These are phyloP conservation scores for Aspergillus haitiensis DNA, from an alignment of 495 filamentous ascomycete species.

Conservation along the genomic window DNA sequence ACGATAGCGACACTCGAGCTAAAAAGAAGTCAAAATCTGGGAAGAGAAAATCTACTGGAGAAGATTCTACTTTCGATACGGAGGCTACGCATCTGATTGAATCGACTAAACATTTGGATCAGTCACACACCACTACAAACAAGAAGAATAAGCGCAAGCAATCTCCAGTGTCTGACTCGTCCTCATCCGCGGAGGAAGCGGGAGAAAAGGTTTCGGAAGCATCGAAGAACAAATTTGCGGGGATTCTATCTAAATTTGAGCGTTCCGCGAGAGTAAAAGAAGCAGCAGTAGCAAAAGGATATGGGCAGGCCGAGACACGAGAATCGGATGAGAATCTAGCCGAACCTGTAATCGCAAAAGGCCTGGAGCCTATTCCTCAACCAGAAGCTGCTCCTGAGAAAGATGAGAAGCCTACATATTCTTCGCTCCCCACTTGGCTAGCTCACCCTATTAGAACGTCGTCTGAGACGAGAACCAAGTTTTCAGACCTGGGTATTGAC, in stretches of 20 bases:
- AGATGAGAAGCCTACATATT: slow-evolving; percentile 47
- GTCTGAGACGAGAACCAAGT: slow-evolving; percentile 56
- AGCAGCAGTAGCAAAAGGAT: slow-evolving; percentile 30
- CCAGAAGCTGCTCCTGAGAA: slow-evolving; percentile 60
- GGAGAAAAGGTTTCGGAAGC: slow-evolving; percentile 24
- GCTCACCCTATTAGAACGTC: slow-evolving; percentile 66
- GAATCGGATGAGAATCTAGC: slow-evolving; percentile 23
- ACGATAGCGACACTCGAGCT: slow-evolving; percentile 21
- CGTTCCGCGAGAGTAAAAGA: slow-evolving; percentile 39
- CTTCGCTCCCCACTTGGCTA: slow-evolving; percentile 65
- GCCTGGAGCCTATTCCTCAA: slow-evolving; percentile 75
- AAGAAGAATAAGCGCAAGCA: slow-evolving; percentile 10
- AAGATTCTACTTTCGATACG: slow-evolving; percentile 18
- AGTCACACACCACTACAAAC: slow-evolving; percentile 8
- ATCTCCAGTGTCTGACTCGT: neutral
- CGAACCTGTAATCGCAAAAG: slow-evolving; percentile 56
- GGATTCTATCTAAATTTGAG: slow-evolving; percentile 49
- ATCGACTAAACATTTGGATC: slow-evolving; percentile 12
- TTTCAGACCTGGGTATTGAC: slow-evolving; percentile 60
- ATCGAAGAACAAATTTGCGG: slow-evolving; percentile 40
- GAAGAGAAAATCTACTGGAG: slow-evolving; percentile 30
- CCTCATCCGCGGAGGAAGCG: slow-evolving; percentile 10
- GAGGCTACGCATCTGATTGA: slow-evolving; percentile 25
- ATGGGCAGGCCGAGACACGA: slow-evolving; percentile 29
- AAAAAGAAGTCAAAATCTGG: slow-evolving; percentile 34